phyloP scores from a whole-genome alignment of 139 green algal species.

The Chlorella sp. region DNA sequence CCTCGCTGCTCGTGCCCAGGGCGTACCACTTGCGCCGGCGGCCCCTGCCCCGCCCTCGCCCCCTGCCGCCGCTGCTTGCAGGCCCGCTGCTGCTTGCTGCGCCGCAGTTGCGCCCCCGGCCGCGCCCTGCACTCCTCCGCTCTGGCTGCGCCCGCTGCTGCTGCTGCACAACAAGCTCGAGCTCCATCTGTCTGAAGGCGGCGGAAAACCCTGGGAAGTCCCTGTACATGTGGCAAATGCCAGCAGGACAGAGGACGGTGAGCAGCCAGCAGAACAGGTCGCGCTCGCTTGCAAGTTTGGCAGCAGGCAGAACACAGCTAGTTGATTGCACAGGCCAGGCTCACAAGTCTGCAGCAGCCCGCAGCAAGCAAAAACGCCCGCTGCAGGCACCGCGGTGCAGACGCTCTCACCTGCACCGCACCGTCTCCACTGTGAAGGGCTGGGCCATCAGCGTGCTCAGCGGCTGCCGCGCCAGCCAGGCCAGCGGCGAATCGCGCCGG shows the following conservation, averaged over 20 bases:
- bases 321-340: neutral
- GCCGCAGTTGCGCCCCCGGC: too few relatives aligned
- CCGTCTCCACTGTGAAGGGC: neutral
- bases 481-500: neutral
- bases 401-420: neutral
- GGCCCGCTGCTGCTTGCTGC: too few relatives aligned
- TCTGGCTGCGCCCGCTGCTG: neutral
- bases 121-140: too few relatives aligned
- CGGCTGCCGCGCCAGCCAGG: constrained; percentile 2
- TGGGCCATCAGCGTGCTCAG: neutral
- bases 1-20: too few relatives aligned
- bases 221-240: neutral
- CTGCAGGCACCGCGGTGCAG: neutral
- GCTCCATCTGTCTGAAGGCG: neutral
- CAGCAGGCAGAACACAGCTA: neutral
- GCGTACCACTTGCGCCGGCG: too few relatives aligned
- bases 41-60: too few relatives aligned
- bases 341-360: neutral
- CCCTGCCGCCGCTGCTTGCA: too few relatives aligned
- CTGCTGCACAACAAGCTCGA: neutral
- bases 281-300: too few relatives aligned
- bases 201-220: neutral
- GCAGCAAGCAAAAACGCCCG: neutral
- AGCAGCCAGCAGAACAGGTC: too few relatives aligned
- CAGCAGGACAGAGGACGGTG: too few relatives aligned